Percentiles rank a stretch among this genome's conserved stretches.
Evolutionary conservation across 805 yeast species (phyloP).

Genomic region (Maudiozyma saulgeensis): DNA sequence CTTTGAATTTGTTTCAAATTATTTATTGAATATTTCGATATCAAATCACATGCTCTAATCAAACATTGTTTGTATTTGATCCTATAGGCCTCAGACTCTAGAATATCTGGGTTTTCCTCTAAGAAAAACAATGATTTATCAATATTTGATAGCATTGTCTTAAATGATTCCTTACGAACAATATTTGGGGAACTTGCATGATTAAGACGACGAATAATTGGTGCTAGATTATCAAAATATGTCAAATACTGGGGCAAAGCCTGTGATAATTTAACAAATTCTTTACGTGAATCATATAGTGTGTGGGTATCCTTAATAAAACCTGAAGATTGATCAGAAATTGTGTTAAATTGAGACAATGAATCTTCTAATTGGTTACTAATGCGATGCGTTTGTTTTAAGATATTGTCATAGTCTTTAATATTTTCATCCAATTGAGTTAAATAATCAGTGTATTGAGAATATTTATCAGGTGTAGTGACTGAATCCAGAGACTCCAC

Average conservation of each 20-base stretch:
- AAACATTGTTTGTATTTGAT: constrained; percentile 74
- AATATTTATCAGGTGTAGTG: constrained; percentile 6
- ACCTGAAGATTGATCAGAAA: constrained; percentile 23
- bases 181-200: constrained; percentile 54
- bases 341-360: constrained; percentile 26
- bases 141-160: constrained; percentile 42
- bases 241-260: constrained; percentile 50
- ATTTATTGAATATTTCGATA: constrained; percentile 53
- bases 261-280: constrained; percentile 43
- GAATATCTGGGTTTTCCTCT: constrained; percentile 45
- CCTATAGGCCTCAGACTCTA: constrained; percentile 59
- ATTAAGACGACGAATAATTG: constrained; percentile 58
- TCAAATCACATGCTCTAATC: constrained; percentile 68
- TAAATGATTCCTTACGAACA: constrained; percentile 51
- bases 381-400: constrained; percentile 32
- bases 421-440: constrained; percentile 24
- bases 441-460: constrained; percentile 13
- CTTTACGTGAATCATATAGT: constrained; percentile 38
- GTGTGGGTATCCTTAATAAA: constrained; percentile 39
- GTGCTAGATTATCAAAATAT: constrained; percentile 62
- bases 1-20: constrained; percentile 28
- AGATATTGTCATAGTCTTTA: constrained; percentile 33
- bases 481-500: neutral
- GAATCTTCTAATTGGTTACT: constrained; percentile 24
- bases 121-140: constrained; percentile 62